Conservation (phyloP, 129 eudicot species). For the Saussurea involucrata region DNA sequence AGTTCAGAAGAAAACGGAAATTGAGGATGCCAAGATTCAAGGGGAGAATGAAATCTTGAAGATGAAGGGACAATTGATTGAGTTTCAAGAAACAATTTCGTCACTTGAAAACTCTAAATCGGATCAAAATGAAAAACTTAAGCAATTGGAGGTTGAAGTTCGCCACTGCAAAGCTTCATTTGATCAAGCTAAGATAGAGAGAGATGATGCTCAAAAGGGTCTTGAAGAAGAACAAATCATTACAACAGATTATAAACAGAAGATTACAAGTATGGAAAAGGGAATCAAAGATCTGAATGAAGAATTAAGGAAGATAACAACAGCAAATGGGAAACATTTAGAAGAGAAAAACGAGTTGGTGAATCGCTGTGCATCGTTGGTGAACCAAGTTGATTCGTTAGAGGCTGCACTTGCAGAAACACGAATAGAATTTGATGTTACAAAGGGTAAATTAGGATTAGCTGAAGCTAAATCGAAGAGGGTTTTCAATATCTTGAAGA, state of each 20-base stretch:
- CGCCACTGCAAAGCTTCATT: slow-evolving; percentile 23
- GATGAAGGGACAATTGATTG: slow-evolving; percentile 27
- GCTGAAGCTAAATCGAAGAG: slow-evolving; percentile 38
- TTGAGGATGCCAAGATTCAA: slow-evolving; percentile 36
- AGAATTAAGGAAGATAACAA: slow-evolving; percentile 30
- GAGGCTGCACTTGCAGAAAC: slow-evolving; percentile 36
- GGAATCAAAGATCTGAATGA: slow-evolving; percentile 32
- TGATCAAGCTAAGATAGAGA: slow-evolving; percentile 37
- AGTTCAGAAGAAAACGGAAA: slow-evolving; percentile 27
- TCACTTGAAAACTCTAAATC: slow-evolving; percentile 26
- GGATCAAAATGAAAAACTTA: slow-evolving; percentile 27
- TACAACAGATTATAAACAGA: slow-evolving; percentile 22
- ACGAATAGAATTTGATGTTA: slow-evolving; percentile 22
- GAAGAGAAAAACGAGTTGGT: slow-evolving; percentile 57
- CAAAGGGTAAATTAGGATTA: slow-evolving; percentile 37
- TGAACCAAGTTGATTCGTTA: slow-evolving; percentile 32
- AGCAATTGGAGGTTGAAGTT: slow-evolving; percentile 43
- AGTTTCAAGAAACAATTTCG: slow-evolving; percentile 22
- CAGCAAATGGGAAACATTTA: slow-evolving; percentile 8
- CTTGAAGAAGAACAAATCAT: slow-evolving; percentile 39
- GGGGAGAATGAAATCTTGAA: slow-evolving; percentile 36
- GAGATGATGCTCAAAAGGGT: slow-evolving; percentile 30
- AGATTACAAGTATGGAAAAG: slow-evolving; percentile 38
- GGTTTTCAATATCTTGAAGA: slow-evolving; percentile 48
- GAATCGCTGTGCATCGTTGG: slow-evolving; percentile 26